Evolutionary conservation across 768 basidiomycete species (phyloP), one percentile per base, ranked within the genome.

Genomic region (Tylopilus rubrobrunneus): DNA sequence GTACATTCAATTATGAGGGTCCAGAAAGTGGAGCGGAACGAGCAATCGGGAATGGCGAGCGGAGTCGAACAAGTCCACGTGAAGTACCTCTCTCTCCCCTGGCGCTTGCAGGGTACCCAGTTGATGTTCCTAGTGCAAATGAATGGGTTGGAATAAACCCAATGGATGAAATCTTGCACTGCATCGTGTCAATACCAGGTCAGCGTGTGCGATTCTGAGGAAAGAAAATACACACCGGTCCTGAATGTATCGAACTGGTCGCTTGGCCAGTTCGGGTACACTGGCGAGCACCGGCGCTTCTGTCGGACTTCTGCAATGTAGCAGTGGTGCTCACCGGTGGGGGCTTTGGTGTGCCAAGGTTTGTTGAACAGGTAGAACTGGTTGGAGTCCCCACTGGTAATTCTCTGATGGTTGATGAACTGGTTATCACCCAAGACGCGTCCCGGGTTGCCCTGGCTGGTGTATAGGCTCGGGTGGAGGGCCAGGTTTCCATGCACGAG

Each of bases 1-100:
- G 48, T 41, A 21, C 56, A 56, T 17, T 56, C 54, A 21, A 58
- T 10, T 19, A 58, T 56, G 42, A 56, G 51, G 29, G 56, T 56
- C 40, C 45, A 57, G 53, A 51, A 57, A 6, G 45, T 8, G 25
- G 21, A 55, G n/a, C 15, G 11, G 14, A 14, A 51, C 6, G 45
- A 15, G 15, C 29, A 21, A 4, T 55, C 45, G 1, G 56, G 53
- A 23, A 57, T 47, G 34, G 19, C 19, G 27, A 57, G 49, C 5
- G n/a, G 57, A 10, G 56, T 55, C 21, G 2, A 12, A 34, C 55
- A 56, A 21, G 5, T 17, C 55, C 55, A 56, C 6, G 31, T 21
- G 27, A 21, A 48, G 36, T 15, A 44, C 10, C 28, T 17, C 0
- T 27, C 44, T 5, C 44, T 21, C 10, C 46, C 46, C 7, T 11